Conservation (phyloP, 2,329 filamentous ascomycete genomes). For the Fusarium nodosum region DNA sequence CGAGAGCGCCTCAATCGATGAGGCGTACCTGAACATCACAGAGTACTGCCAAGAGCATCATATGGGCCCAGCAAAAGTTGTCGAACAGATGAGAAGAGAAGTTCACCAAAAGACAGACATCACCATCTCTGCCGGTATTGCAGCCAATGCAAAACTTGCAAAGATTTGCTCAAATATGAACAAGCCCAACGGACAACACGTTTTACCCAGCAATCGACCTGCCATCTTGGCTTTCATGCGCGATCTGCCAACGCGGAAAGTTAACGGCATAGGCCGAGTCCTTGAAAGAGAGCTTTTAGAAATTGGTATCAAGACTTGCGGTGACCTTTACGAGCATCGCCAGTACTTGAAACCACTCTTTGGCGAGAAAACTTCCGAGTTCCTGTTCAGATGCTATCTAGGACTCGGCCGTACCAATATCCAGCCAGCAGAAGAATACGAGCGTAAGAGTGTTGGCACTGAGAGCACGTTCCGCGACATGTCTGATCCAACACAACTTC, state of each 20-base stretch:
- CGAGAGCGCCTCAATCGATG: constrained; percentile 94
- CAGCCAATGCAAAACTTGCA: constrained; percentile 90
- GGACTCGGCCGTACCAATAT: constrained; percentile 88
- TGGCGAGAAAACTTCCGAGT: constrained; percentile 90
- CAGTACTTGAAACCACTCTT: constrained; percentile 83
- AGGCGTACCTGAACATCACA: constrained; percentile 96
- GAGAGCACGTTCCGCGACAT: constrained; percentile 93
- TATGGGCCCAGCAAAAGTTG: constrained; percentile 78
- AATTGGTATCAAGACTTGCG: constrained; percentile 88
- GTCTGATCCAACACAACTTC: constrained; percentile 74
- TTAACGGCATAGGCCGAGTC: constrained; percentile 95
- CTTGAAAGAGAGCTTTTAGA: constrained; percentile 91
- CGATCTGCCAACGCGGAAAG: constrained; percentile 85
- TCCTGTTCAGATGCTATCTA: constrained; percentile 85
- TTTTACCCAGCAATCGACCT: constrained; percentile 77
- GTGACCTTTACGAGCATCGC: constrained; percentile 84
- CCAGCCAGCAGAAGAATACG: constrained; percentile 88
- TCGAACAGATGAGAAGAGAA: constrained; percentile 82
- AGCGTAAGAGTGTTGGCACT: constrained; percentile 93
- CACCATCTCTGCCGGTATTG: constrained; percentile 94
- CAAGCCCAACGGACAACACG: constrained; percentile 94
- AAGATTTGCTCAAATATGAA: constrained; percentile 97
- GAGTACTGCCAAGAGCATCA: constrained; percentile 80
- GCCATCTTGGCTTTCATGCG: constrained; percentile 89
- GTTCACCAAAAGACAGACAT: constrained; percentile 82